These are phyloP conservation scores for Clonostachys chloroleuca DNA, from an alignment of 2,329 filamentous ascomycete genomes.

Conservation along the genomic window DNA sequence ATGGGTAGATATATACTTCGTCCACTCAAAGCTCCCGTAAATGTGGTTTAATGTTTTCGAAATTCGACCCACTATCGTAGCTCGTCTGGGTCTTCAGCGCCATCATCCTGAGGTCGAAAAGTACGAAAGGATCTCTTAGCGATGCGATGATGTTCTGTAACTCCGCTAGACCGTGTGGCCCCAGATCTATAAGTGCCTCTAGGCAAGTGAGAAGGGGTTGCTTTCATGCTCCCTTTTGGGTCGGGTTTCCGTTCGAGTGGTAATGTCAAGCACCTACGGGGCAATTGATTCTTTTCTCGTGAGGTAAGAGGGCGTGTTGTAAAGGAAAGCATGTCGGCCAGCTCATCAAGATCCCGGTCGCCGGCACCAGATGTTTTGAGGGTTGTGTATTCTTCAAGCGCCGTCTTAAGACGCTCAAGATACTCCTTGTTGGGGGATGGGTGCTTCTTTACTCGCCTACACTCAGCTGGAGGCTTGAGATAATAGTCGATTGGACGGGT, in stretches of 20 bases:
- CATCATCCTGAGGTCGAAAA: constrained; percentile 1
- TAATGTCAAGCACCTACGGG: constrained; percentile 5
- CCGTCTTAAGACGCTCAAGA: constrained; percentile 28
- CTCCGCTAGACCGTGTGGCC: background rate
- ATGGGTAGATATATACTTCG: too few species aligned
- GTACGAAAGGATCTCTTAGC: background rate
- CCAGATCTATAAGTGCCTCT: too few species aligned
- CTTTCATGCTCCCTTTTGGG: constrained; percentile 3
- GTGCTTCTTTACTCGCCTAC: constrained; percentile 29
- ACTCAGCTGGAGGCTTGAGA: background rate
- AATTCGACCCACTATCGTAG: too few species aligned
- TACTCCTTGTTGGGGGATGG: constrained; percentile 37
- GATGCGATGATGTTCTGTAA: background rate
- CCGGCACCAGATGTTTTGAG: constrained; percentile 8
- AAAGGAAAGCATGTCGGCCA: constrained; percentile 10
- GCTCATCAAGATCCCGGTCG: constrained; percentile 20
- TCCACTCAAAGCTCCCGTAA: too few species aligned
- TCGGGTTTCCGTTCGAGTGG: too few species aligned
- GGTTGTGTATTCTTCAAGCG: constrained; percentile 23
- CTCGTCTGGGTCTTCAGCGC: too few species aligned
- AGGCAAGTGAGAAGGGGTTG: too few species aligned
- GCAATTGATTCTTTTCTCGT: constrained; percentile 20
- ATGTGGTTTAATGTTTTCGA: too few species aligned
- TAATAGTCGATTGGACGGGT: too few species aligned
- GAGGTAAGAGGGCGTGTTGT: constrained; percentile 9